These are phyloP conservation scores for Pyricularia sp. DNA, from an alignment of 2,329 filamentous ascomycete species.

Conservation along the genomic window DNA sequence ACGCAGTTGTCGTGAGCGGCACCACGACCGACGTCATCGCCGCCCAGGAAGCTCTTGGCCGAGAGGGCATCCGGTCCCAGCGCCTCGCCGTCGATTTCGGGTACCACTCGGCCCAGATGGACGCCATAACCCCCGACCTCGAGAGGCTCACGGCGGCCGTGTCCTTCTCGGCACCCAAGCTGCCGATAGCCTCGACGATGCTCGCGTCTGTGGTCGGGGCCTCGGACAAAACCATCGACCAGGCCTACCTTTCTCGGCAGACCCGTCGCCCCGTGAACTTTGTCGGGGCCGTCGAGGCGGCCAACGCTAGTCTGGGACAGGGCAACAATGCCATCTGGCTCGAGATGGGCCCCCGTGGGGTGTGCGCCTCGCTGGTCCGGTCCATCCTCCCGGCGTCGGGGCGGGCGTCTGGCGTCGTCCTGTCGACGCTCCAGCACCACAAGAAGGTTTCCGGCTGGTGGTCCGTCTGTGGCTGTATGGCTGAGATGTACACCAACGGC, in stretches of 20 bases:
- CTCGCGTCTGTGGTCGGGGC: constrained; percentile 20
- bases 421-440: not conserved
- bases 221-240: not conserved
- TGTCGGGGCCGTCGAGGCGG: not conserved
- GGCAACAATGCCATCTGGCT: constrained; percentile 15
- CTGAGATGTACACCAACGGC: constrained; percentile 41
- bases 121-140: constrained; percentile 36
- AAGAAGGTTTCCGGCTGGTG: constrained; percentile 13
- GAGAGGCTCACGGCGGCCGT: constrained; percentile 21
- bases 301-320: not conserved
- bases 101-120: constrained; percentile 26
- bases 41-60: not conserved
- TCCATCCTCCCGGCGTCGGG: too few relatives aligned
- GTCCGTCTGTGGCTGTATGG: constrained; percentile 28
- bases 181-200: constrained; percentile 41
- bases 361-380: too few relatives aligned
- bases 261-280: constrained; percentile 1
- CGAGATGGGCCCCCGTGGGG: not conserved
- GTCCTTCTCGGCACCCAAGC: constrained; percentile 19
- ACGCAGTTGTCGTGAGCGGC: constrained; percentile 45
- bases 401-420: not conserved
- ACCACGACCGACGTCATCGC: not conserved
- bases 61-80: constrained; percentile 19
- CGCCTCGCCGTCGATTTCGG: constrained; percentile 25
- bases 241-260: not conserved